Conservation (phyloP, 1,139 yeast species). For the Pneumocystis jirovecii region DNA sequence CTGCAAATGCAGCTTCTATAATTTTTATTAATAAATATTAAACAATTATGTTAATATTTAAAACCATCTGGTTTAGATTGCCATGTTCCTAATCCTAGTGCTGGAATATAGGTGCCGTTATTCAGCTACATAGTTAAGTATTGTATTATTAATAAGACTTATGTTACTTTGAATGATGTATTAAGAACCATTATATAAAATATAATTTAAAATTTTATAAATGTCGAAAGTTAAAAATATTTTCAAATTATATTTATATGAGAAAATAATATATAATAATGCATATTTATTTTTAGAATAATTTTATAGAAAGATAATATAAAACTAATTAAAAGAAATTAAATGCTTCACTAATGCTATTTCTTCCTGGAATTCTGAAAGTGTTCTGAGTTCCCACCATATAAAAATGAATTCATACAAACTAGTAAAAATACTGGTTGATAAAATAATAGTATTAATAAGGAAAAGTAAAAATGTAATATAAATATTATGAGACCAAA, state of each 20-base stretch:
- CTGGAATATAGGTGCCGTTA: constrained; percentile 53
- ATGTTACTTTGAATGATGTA: background rate
- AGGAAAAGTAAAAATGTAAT: constrained; percentile 37
- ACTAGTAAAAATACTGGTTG: constrained; percentile 63
- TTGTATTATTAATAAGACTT: background rate
- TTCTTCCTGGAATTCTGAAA: constrained; percentile 42
- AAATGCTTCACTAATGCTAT: constrained; percentile 16
- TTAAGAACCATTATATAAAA: background rate
- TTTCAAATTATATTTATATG: background rate
- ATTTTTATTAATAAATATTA: background rate
- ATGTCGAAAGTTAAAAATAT: background rate
- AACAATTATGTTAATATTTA: background rate
- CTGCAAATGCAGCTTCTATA: constrained; percentile 42
- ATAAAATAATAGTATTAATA: constrained; percentile 36
- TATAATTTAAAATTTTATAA: background rate
- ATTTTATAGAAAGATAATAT: background rate
- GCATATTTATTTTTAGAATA: background rate
- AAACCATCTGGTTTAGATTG: constrained; percentile 34
- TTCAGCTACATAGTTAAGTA: constrained; percentile 26
- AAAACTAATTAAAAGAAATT: background rate
- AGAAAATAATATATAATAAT: background rate
- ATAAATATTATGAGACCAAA: constrained; percentile 34
- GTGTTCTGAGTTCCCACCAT: constrained; percentile 58
- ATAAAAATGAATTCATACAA: constrained; percentile 68
- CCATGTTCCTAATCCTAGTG: constrained; percentile 72